Evolutionary conservation across 2,329 filamentous ascomycete species (phyloP), one percentile per base, ranked within the genome.

Genomic region (Penicillium frequentans): DNA sequence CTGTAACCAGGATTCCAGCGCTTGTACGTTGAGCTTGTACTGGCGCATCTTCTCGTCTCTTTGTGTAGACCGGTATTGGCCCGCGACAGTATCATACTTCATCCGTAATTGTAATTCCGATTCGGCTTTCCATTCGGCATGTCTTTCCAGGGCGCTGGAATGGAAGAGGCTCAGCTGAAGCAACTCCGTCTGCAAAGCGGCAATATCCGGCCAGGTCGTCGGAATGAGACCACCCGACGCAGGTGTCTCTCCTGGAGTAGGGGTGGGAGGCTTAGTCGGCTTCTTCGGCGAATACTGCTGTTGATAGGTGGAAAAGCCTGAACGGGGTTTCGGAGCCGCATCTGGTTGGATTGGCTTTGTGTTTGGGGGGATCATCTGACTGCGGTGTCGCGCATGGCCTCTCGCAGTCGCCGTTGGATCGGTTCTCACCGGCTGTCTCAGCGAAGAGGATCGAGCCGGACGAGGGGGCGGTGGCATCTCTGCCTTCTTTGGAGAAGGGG

Each of bases 141-240:
- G 64, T 21, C 63, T 61, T 42, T 68, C 68, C 21, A 71, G 52
- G 8, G 63, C 67, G 5, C 67, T 66, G 8, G 69, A 67, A 60
- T 77, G 71, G 7, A 79, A 65, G 5, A 79, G 68, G 52, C 70
- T 72, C 16, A 80, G 59, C 54, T 80, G 77, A 24, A 80, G 65
- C 13, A 80, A 65, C 56, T 80, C 77, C 0, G 73, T 77, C 55
- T 77, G 73, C 31, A 79, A 50, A 13, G 70, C 68, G 14, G 69
- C 62, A 51, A 74, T 65, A 29, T 77, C 73, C 21, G 73, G 70
- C 62, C 68, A 70, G 9, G 70, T 65, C 7, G 70, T 63, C 19
- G 69, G 64, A 19, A 70, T 64, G 50, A 70, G 59, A 31, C 59
- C 61, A n/a, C 57, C 14, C 14, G 21, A 26, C 23, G 63, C 62